A percentile compares a stretch with the other conserved stretches of the same genome.
phyloP scores from a whole-genome alignment of 129 eudicot species.

The Silybum marianum region DNA sequence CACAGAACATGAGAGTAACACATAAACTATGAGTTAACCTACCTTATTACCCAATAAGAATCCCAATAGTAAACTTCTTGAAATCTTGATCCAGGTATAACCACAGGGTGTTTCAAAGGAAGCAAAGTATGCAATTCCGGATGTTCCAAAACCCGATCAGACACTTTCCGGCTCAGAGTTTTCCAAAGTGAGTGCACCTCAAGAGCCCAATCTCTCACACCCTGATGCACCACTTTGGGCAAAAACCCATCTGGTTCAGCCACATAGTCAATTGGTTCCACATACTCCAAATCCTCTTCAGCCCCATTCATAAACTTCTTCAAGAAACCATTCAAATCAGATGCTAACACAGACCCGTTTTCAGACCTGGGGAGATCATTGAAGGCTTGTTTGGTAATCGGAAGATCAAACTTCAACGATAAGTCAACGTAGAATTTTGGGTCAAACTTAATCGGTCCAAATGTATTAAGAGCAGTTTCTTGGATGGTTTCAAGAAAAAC shows the following conservation, averaged over 20 bases:
- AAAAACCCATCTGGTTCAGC: conserved; percentile 68
- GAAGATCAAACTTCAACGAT: conserved; percentile 60
- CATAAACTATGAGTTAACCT: background rate
- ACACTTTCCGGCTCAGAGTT: conserved; percentile 80
- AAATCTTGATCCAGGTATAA: conserved; percentile 94
- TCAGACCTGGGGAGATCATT: conserved; percentile 34
- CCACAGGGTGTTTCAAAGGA: conserved; percentile 65
- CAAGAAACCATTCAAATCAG: conserved; percentile 50
- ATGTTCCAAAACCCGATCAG: conserved; percentile 47
- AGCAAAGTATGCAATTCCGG: conserved; percentile 75
- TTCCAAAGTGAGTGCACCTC: conserved; percentile 88
- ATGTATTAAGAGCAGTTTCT: conserved; percentile 61
- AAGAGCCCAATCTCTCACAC: conserved; percentile 71
- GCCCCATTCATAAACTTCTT: conserved; percentile 46
- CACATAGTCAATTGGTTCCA: conserved; percentile 71
- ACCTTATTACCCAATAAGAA: conserved; percentile 94
- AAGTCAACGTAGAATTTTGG: conserved; percentile 78
- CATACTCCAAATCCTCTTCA: conserved; percentile 62
- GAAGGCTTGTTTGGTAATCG: conserved; percentile 50
- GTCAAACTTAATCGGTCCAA: conserved; percentile 64
- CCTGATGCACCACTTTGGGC: conserved; percentile 60
- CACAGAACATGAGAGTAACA: background rate
- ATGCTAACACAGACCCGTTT: conserved; percentile 53
- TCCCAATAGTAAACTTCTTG: conserved; percentile 98
- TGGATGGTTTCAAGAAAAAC: conserved; percentile 62